Percentiles rank a stretch among this genome's conserved stretches.
Conservation (phyloP, 192 early-diverging fungal species). For the Coemansia sp. region DNA sequence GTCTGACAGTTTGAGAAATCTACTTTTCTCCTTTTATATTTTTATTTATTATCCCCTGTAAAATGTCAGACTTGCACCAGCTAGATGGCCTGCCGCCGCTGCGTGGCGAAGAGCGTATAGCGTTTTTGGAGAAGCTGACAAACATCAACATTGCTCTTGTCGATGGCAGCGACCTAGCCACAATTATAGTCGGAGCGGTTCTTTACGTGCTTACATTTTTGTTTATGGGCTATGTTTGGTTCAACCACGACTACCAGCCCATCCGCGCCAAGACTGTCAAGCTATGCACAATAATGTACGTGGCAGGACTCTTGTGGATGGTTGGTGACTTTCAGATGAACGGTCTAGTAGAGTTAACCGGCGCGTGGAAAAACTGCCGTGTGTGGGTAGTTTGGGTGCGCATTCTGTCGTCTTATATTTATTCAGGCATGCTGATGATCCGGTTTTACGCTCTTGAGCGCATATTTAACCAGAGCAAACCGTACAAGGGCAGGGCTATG, state of each 20-base stretch:
- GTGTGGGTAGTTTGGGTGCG: conserved; percentile 40
- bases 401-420: conserved; percentile 18
- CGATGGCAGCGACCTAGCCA: conserved; percentile 18
- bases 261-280: conserved; percentile 29
- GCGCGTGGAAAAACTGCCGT: conserved; percentile 22
- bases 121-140: conserved; percentile 12
- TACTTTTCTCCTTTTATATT: not conserved
- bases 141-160: not conserved
- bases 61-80: conserved; percentile 9
- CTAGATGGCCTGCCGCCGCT: conserved; percentile 24
- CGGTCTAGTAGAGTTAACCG: conserved; percentile 10
- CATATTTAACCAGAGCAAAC: conserved; percentile 33
- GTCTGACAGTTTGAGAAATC: not conserved
- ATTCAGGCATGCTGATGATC: conserved; percentile 18
- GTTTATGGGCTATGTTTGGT: conserved; percentile 22
- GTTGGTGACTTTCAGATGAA: conserved; percentile 32
- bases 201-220: conserved; percentile 12
- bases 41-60: not conserved
- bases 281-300: conserved; percentile 33
- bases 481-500: conserved; percentile 22
- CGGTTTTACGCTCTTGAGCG: conserved; percentile 26
- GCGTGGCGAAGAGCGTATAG: conserved; percentile 18
- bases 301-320: conserved; percentile 13
- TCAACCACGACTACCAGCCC: conserved; percentile 27
- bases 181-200: conserved; percentile 1